Base-by-base conservation (phyloP, 768 basidiomycete species). In the Amanita fuliginea region DNA sequence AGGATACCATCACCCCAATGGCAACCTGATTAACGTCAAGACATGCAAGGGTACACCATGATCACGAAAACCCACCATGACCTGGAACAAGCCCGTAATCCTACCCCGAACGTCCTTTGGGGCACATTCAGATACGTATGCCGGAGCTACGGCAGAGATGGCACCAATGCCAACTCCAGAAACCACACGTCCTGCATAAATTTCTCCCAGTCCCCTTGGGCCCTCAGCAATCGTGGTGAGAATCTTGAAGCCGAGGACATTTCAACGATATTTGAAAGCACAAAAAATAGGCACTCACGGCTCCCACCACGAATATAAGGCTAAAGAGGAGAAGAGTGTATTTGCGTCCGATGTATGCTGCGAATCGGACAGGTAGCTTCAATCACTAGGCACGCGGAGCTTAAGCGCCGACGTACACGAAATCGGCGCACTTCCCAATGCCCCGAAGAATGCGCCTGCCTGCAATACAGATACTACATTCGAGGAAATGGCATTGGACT, bases 381-480 rank as follows among this genome's bases (percentile, higher is more conserved):
- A 22, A 24, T 41, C 41, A 35, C 28, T 28, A 24, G 45, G 8
- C 26, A 22, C 13, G 39, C 42, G 22, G 11, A 18, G 32, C 22
- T 5, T 16, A 33, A 30, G 32, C 11, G 42, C 37, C 7, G n/a
- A 66, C 71, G 44, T 51, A 86, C 86, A 67, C 9, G 85, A 85
- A 37, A 85, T 58, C 0, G 82, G 83, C 1, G 83, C 83, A 55
- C 80, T 82, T 8, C 75, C 74, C 5, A 94, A 61, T 11, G 89
- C 86, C 51, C 90, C 91, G 59, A 92, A 92, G 73, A 92, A 91
- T 0, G 87, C 86, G 9, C 88, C 88, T 3, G 81, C 86, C 60
- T 92, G 90, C 8, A 93, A 72, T 3, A 92, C 86, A 3, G 90
- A 87, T 14, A 93, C 91, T 37, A 94, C 82, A 55, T 86, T 89